Conservation (phyloP, 106 monocot genomes). For the Acorus gramineus region DNA sequence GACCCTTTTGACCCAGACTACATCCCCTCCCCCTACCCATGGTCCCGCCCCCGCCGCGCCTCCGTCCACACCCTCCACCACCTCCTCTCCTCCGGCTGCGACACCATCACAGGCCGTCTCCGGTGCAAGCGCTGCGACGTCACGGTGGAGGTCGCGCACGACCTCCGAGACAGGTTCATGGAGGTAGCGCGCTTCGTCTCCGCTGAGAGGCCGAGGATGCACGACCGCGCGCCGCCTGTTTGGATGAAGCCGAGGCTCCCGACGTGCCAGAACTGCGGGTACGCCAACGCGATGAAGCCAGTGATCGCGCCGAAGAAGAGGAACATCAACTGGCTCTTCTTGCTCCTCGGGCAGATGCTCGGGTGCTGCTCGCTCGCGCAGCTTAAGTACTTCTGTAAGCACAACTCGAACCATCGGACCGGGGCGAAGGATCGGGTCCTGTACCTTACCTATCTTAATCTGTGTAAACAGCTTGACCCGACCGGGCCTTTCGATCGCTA, state of each 20-base stretch:
- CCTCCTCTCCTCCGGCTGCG: neutral
- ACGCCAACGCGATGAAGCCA: slow-evolving; percentile 19
- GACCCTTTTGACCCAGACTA: too few species aligned
- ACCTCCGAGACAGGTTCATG: slow-evolving; percentile 9
- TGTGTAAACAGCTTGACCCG: slow-evolving; percentile 33
- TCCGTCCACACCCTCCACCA: slow-evolving; percentile 5
- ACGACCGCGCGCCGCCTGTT: slow-evolving; percentile 14
- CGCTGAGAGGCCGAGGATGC: neutral
- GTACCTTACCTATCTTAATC: slow-evolving; percentile 10
- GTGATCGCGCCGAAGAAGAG: slow-evolving; percentile 10
- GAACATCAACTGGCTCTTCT: slow-evolving; percentile 44
- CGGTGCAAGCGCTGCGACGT: slow-evolving; percentile 31
- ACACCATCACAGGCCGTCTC: slow-evolving; percentile 9
- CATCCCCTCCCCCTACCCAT: slow-evolving; percentile 17
- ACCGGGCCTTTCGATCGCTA: slow-evolving; percentile 2
- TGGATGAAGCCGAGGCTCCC: slow-evolving; percentile 21
- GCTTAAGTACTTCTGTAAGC: slow-evolving; percentile 40
- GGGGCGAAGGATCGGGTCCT: slow-evolving; percentile 28
- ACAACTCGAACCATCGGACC: slow-evolving; percentile 19
- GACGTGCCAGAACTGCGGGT: slow-evolving; percentile 14
- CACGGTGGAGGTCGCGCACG: neutral
- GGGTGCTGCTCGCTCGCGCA: slow-evolving; percentile 22
- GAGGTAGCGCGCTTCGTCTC: slow-evolving; percentile 10
- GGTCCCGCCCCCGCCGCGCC: slow-evolving; percentile 18
- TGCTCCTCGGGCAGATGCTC: slow-evolving; percentile 30